These are phyloP conservation scores for Saturnispora mendoncae DNA, from an alignment of 805 yeast species.

Conservation along the genomic window DNA sequence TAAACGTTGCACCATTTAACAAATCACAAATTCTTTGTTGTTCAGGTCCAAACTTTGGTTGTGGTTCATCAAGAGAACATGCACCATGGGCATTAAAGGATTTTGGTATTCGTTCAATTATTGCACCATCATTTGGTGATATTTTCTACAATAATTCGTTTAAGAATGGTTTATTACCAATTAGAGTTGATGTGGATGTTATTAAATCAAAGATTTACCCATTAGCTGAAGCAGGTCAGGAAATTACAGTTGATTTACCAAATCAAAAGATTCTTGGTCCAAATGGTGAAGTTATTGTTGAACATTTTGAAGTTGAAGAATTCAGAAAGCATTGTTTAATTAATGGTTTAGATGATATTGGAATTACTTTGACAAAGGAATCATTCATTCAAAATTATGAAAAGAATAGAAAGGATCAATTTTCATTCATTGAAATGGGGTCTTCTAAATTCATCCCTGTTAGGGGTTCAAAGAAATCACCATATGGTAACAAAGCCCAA, in stretches of 20 bases:
- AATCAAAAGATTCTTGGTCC: constrained; percentile 67
- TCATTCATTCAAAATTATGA: constrained; percentile 67
- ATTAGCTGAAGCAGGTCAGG: constrained; percentile 62
- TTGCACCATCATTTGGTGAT: constrained; percentile 98
- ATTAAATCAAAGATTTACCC: constrained; percentile 70
- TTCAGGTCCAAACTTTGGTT: constrained; percentile 95
- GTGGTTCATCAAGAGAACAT: constrained; percentile 98
- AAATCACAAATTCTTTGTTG: constrained; percentile 77
- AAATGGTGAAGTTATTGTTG: constrained; percentile 66
- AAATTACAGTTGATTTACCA: constrained; percentile 75
- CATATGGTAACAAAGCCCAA: constrained; percentile 58
- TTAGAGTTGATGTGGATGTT: constrained; percentile 73
- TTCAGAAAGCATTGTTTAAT: constrained; percentile 93
- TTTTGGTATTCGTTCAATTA: constrained; percentile 90
- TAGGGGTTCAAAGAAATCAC: constrained; percentile 58
- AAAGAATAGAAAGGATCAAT: constrained; percentile 62
- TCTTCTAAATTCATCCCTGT: constrained; percentile 52
- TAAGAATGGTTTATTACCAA: constrained; percentile 91
- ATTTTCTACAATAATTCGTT: constrained; percentile 95
- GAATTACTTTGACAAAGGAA: constrained; percentile 88
- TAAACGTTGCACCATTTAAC: constrained; percentile 79
- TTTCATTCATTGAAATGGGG: constrained; percentile 91
- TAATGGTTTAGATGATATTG: constrained; percentile 95
- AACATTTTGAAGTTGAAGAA: constrained; percentile 75
- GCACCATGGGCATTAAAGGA: constrained; percentile 99